These are phyloP conservation scores for Neurospora sublineolata DNA, from an alignment of 495 filamentous ascomycete species.

Conservation along the genomic window DNA sequence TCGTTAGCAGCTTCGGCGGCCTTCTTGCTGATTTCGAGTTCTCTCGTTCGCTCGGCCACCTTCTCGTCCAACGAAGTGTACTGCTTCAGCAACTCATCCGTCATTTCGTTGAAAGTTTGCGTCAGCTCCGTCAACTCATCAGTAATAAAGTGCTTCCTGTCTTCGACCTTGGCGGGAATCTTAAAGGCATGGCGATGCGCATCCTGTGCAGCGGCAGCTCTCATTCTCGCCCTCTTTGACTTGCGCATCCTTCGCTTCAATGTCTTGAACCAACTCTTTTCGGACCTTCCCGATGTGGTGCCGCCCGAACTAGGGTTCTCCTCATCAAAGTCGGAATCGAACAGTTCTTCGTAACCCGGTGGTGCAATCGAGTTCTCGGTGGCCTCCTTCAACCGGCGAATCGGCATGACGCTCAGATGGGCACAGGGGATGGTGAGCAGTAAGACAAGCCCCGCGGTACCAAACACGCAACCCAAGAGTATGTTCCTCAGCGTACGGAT, in stretches of 20 bases:
- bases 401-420: constrained; percentile 69
- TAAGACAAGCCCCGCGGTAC: constrained; percentile 57
- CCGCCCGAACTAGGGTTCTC: constrained; percentile 30
- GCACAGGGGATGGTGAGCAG: constrained; percentile 63
- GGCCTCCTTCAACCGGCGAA: constrained; percentile 62
- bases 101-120: constrained; percentile 84
- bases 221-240: constrained; percentile 13
- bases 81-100: constrained; percentile 76
- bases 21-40: constrained; percentile 80
- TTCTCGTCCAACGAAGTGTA: constrained; percentile 75
- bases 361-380: constrained; percentile 66
- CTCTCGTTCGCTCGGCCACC: constrained; percentile 67
- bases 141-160: constrained; percentile 60
- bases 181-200: constrained; percentile 51
- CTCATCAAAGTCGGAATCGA: constrained; percentile 27
- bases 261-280: constrained; percentile 26
- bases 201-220: constrained; percentile 31
- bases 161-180: constrained; percentile 71
- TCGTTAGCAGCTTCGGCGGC: constrained; percentile 87
- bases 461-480: constrained; percentile 74
- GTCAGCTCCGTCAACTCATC: constrained; percentile 87
- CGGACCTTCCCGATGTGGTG: constrained; percentile 25
- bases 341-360: constrained; percentile 43
- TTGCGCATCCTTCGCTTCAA: constrained; percentile 24
- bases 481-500: constrained; percentile 63